Evolutionary conservation across 257 asterid species (phyloP), one percentile per base, ranked within the genome.

Genomic region (Capsicum baccatum): DNA sequence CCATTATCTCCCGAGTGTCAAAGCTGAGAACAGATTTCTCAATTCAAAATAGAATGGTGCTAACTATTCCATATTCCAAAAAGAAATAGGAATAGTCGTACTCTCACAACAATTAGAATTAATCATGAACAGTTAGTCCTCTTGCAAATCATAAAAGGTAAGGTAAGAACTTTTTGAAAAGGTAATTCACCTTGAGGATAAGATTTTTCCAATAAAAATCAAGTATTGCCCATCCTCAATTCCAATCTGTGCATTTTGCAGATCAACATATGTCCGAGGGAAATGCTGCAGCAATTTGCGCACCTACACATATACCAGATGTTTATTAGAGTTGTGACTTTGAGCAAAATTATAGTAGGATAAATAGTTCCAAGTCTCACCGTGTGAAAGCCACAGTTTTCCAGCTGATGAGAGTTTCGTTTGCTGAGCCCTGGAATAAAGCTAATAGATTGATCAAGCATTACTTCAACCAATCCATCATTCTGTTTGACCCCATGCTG

Each of bases 191-290:
- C 96, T 94, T 69, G 98, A 96, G 70, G 98, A 94, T 82, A 83
- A 83, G 86, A 96, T 86, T 88, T 90, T 91, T 79, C 99, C 99
- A 83, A 94, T 90, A 88, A 94, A 96, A 47, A 93, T 93, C 89
- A 92, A 84, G 92, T 94, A 96, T 84, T 91, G 94, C 55, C 99
- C 99, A 85, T 96, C 98, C 70, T 87, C 94, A 85, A 96, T 92
- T 86, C 91, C 95, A 87, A 92, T 89, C 87, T 93, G 94, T 63
- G 98, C 97, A 90, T 93, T 96, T 85, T 91, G 98, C 79, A 94
- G 89, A 91, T 94, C 97, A 81, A 92, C 99, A 89, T 96, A 96
- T 21, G 98, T 92, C 86, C 99, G 97, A 83, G 99, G 98, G 90
- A 94, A 96, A 88, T 94, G 98, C 86, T 90, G 96, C 83, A 96